Evolutionary conservation across 2,329 filamentous ascomycete genomes (phyloP).

Genomic region (Trichoderma afroharzianum): DNA sequence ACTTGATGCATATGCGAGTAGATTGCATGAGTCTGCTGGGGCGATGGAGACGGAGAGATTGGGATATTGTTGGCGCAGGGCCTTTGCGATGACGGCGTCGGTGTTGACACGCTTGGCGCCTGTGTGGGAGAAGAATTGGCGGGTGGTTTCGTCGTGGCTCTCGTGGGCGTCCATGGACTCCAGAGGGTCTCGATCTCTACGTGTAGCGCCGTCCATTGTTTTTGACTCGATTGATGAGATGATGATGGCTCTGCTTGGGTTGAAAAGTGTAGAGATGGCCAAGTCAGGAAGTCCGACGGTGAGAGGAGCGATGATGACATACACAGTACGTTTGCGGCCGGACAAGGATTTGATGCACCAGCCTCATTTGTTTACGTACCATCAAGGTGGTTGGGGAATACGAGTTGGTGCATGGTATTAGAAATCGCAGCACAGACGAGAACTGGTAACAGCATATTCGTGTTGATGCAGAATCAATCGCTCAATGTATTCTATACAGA

Average conservation of each 20-base stretch:
- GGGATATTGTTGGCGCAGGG: conserved; percentile 43
- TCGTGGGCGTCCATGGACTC: background rate
- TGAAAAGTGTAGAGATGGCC: background rate
- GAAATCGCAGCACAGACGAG: background rate
- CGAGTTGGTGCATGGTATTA: background rate
- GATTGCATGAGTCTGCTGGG: conserved; percentile 31
- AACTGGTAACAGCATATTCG: background rate
- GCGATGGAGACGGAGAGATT: conserved; percentile 39
- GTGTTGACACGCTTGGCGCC: conserved; percentile 40
- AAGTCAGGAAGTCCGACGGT: background rate
- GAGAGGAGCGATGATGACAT: background rate
- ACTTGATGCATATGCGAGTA: conserved; percentile 41
- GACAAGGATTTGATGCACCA: background rate
- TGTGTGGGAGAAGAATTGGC: conserved; percentile 38
- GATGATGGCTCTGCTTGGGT: background rate
- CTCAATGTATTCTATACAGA: background rate
- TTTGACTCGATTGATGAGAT: background rate
- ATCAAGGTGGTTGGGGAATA: background rate
- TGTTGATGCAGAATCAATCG: background rate
- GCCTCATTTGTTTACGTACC: background rate
- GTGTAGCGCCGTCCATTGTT: background rate
- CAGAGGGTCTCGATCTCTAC: background rate
- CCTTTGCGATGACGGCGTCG: conserved; percentile 38
- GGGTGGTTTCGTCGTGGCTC: conserved; percentile 9
- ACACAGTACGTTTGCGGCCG: background rate